Conservation (phyloP, 2,329 filamentous ascomycete genomes). For the Ophiostoma sp. region DNA sequence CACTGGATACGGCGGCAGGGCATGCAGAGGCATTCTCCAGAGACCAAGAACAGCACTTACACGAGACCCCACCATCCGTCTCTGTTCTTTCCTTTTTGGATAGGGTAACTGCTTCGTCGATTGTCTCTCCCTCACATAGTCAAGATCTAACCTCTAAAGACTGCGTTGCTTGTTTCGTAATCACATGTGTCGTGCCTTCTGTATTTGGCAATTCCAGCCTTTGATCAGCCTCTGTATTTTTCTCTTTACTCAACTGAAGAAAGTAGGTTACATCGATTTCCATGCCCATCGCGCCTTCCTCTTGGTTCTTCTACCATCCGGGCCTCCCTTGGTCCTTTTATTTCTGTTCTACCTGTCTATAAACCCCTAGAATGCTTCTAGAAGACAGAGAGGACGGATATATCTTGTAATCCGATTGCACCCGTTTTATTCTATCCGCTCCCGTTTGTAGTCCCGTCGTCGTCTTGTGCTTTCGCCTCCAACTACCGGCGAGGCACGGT, state of each 20-base stretch:
- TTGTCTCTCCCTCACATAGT: too few species aligned
- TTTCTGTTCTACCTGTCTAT: neutral
- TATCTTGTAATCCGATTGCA: neutral
- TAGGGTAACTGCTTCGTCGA: neutral
- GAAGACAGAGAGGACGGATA: neutral
- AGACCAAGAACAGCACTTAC: constrained; percentile 1
- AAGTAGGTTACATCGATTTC: neutral
- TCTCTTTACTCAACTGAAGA: neutral
- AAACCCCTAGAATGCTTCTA: neutral
- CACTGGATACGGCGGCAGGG: neutral
- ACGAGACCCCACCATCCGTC: neutral
- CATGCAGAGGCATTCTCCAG: neutral
- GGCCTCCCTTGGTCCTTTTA: neutral
- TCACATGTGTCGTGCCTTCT: neutral
- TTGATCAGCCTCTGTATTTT: neutral
- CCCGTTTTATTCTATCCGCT: neutral
- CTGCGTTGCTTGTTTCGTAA: neutral
- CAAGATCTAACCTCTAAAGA: neutral
- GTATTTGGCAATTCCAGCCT: neutral
- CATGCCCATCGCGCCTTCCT: neutral
- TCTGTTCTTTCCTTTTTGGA: neutral
- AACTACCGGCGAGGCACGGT: neutral
- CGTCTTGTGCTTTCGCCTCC: neutral
- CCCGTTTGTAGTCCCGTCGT: neutral
- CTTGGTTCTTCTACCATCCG: neutral